These are phyloP conservation scores for Pythium coloratum DNA, from an alignment of 352 stramenopile species.

Conservation along the genomic window DNA sequence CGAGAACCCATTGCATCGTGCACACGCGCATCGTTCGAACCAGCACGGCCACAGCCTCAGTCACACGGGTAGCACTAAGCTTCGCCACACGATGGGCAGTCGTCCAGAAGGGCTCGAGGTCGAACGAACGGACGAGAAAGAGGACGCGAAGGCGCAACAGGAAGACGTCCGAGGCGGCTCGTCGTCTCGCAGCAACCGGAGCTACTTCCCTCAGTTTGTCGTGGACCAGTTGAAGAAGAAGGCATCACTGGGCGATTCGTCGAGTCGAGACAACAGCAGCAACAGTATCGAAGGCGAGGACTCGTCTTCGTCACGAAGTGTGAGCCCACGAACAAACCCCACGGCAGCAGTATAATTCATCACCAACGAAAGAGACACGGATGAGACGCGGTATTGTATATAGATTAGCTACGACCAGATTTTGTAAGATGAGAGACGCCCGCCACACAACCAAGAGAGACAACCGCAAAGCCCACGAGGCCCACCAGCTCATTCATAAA, in stretches of 20 bases:
- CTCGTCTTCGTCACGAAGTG: conserved; percentile 6
- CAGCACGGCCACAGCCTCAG: conserved; percentile 11
- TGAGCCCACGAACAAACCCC: neutral
- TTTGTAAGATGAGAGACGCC: conserved; percentile 2
- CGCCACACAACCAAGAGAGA: neutral
- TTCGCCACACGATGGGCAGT: conserved; percentile 18
- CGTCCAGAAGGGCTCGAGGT: conserved; percentile 10
- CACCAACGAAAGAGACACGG: neutral
- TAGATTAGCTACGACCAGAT: conserved; percentile 4
- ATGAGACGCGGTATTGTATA: conserved; percentile 4
- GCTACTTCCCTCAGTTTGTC: conserved; percentile 30
- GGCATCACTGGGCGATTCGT: conserved; percentile 2
- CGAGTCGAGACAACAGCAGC: conserved; percentile 8
- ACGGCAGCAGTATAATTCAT: conserved; percentile 3
- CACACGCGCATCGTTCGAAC: conserved; percentile 9
- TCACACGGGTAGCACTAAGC: conserved; percentile 4
- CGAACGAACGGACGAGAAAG: neutral
- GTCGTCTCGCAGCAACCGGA: conserved; percentile 7
- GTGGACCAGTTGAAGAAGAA: conserved; percentile 28
- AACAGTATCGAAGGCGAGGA: neutral
- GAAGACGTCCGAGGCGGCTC: neutral
- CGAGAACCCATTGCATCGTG: conserved; percentile 21
- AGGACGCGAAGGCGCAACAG: neutral
- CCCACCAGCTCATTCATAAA: neutral
- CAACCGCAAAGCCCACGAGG: neutral